phyloP scores from a whole-genome alignment of 139 green algal genomes.

The Deuterostichococcus epilithicus region DNA sequence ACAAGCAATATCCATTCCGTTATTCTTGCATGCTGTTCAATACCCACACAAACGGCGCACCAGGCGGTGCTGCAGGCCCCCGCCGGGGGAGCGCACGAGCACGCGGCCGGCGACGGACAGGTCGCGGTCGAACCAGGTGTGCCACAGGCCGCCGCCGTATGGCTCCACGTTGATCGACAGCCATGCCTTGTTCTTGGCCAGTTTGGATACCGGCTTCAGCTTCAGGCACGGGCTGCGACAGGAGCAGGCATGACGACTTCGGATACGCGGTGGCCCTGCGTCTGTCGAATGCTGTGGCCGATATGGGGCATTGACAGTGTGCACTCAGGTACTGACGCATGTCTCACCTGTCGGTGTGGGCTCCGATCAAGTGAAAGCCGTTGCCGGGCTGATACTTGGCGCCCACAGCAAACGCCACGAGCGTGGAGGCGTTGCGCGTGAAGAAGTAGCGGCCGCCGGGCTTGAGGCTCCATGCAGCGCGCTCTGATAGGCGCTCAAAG shows the following conservation, averaged over 20 bases:
- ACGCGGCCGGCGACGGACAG: slow-evolving; percentile 83
- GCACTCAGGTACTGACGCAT: too few species aligned
- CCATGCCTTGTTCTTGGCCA: slow-evolving; percentile 48
- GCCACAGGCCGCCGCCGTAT: slow-evolving; percentile 94
- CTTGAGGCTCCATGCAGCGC: slow-evolving; percentile 61
- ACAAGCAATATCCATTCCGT: too few species aligned
- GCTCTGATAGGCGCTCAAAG: slow-evolving; percentile 73
- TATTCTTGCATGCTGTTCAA: too few species aligned
- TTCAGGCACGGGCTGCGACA: slow-evolving; percentile 73
- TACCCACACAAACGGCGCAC: slow-evolving; percentile 22
- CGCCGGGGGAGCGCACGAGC: slow-evolving; percentile 41
- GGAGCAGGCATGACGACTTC: not conserved
- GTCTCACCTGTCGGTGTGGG: slow-evolving; percentile 86
- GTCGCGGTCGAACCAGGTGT: slow-evolving; percentile 98
- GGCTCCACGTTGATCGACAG: slow-evolving; percentile 83
- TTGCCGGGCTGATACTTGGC: slow-evolving; percentile 75
- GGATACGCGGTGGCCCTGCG: too few species aligned
- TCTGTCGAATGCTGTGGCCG: too few species aligned
- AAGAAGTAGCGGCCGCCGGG: slow-evolving; percentile 87
- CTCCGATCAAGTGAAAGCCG: slow-evolving; percentile 89
- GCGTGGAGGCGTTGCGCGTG: slow-evolving; percentile 86
- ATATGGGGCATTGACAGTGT: too few species aligned
- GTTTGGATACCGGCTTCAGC: slow-evolving; percentile 74
- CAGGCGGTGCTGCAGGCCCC: slow-evolving; percentile 31
- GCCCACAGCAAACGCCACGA: slow-evolving; percentile 91